phyloP scores from a whole-genome alignment of 208 protist species.

The Acanthamoeba triangularis region DNA sequence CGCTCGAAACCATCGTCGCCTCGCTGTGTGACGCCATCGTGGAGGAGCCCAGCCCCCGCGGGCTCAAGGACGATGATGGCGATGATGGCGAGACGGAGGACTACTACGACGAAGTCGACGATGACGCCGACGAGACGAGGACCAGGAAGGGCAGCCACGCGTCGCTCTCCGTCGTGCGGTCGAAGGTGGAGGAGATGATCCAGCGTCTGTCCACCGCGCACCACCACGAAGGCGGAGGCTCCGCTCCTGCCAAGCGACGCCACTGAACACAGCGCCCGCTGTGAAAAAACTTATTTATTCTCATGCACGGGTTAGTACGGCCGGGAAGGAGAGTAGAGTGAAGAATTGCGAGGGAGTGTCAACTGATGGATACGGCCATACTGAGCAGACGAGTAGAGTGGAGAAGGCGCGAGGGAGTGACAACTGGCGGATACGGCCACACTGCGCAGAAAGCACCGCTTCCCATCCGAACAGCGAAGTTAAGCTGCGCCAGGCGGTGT shows the following conservation, averaged over 20 bases:
- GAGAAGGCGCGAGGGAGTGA: too few relatives aligned
- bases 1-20: slow-evolving; percentile 17
- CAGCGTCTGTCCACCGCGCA: not conserved
- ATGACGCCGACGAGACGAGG: not conserved
- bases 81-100: not conserved
- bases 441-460: too few relatives aligned
- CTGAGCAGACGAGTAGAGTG: too few relatives aligned
- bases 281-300: too few relatives aligned
- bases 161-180: slow-evolving; percentile 12
- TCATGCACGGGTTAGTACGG: too few relatives aligned
- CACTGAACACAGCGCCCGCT: not conserved
- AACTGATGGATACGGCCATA: too few relatives aligned
- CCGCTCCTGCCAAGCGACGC: not conserved
- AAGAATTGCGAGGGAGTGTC: too few relatives aligned
- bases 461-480: too few relatives aligned
- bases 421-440: too few relatives aligned
- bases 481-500: too few relatives aligned
- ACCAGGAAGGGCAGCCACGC: not conserved
- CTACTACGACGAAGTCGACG: not conserved
- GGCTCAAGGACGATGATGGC: not conserved
- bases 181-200: slow-evolving; percentile 22
- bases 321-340: too few relatives aligned
- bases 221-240: not conserved
- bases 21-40: not conserved
- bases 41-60: not conserved